These are phyloP conservation scores for Myxozyma melibiosi DNA, from an alignment of 805 yeast genomes.

Conservation along the genomic window DNA sequence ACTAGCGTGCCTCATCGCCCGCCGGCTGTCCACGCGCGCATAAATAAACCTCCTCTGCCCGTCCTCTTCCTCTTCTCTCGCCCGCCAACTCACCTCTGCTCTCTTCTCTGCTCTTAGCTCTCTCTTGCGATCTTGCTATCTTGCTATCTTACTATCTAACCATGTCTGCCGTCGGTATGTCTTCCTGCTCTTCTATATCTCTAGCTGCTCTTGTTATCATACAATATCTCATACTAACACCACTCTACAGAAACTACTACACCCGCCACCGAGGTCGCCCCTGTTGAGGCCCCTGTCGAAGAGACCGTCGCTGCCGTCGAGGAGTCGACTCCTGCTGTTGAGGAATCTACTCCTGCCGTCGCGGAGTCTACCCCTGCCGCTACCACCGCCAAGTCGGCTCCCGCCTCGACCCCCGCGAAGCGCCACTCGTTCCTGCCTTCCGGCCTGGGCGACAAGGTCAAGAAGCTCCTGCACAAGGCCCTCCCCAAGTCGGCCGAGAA, in stretches of 20 bases:
- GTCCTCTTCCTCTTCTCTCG: not conserved
- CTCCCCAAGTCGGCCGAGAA: conserved; percentile 11
- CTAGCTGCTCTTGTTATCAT: not conserved
- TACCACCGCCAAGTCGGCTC: conserved; percentile 14
- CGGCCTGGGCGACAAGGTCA: conserved; percentile 28
- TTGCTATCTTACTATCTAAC: not conserved
- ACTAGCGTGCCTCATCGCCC: conserved; percentile 6
- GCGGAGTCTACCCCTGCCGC: conserved; percentile 12
- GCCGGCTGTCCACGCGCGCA: not conserved
- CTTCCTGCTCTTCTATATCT: not conserved
- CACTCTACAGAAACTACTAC: not conserved
- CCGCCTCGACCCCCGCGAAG: conserved; percentile 17
- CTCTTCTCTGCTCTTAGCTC: not conserved
- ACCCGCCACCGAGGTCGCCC: not conserved
- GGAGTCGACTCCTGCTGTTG: conserved; percentile 3
- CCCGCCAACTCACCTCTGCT: not conserved
- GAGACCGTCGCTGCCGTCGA: conserved; percentile 16
- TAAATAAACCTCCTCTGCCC: conserved; percentile 1
- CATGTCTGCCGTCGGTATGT: not conserved
- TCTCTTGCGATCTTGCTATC: not conserved
- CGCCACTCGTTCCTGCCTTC: conserved; percentile 29
- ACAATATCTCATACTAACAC: not conserved
- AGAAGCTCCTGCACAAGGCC: conserved; percentile 27
- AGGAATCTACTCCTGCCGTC: not conserved
- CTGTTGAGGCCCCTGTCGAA: conserved; percentile 3